Conservation (phyloP, 192 early-diverging fungal genomes). For the Helicostylum pulchrum region DNA sequence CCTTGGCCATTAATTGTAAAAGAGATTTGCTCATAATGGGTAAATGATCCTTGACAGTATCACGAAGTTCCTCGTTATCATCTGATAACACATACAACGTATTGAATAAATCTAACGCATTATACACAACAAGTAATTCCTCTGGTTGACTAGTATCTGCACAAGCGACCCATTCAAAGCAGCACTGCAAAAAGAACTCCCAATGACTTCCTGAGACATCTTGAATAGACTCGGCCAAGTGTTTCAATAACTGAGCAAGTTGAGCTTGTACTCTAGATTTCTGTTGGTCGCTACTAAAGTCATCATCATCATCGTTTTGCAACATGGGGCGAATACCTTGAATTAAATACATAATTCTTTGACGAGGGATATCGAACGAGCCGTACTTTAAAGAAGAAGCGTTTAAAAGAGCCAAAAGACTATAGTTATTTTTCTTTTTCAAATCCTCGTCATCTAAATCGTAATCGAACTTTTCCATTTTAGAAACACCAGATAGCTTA, state of each 20-base stretch:
- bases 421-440: slow-evolving; percentile 14
- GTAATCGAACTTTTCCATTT: slow-evolving; percentile 18
- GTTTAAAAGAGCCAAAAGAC: slow-evolving; percentile 25
- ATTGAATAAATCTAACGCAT: slow-evolving; percentile 13
- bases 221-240: slow-evolving; percentile 38
- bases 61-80: slow-evolving; percentile 12
- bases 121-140: slow-evolving; percentile 19
- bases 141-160: slow-evolving; percentile 11
- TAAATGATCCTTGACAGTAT: slow-evolving; percentile 6
- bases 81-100: slow-evolving; percentile 5
- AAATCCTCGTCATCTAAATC: neutral
- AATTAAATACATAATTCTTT: slow-evolving; percentile 40
- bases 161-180: slow-evolving; percentile 28
- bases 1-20: slow-evolving; percentile 6
- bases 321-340: slow-evolving; percentile 39
- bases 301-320: slow-evolving; percentile 9
- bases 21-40: neutral
- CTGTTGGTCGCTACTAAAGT: slow-evolving; percentile 4
- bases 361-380: slow-evolving; percentile 33
- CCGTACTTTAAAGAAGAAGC: slow-evolving; percentile 19
- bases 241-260: slow-evolving; percentile 32
- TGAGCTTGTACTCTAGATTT: slow-evolving; percentile 19
- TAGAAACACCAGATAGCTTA: slow-evolving; percentile 17
- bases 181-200: slow-evolving; percentile 33
- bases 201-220: slow-evolving; percentile 46